Base-by-base conservation (phyloP, 2,329 filamentous ascomycete species). In the Ciborinia camelliae region DNA sequence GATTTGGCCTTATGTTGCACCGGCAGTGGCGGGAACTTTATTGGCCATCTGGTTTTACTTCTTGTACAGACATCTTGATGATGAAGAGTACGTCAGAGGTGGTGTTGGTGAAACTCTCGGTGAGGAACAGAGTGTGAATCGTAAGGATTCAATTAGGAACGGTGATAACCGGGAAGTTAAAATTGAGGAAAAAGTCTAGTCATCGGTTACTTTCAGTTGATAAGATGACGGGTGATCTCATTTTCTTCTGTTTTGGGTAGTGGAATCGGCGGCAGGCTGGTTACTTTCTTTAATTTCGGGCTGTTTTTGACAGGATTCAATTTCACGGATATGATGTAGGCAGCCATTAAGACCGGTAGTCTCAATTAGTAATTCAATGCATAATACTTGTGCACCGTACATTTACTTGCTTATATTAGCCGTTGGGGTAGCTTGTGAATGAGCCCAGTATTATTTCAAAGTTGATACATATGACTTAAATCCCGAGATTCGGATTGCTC, bases 1-100 rank as follows among this genome's bases (percentile, higher is more conserved):
- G 45, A 82, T 87, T 8, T 90, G 88, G 87, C 90, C 90, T 77
- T 92, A 91, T 76, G 82, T 79, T 15, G 75, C 81, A n/a, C 81
- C 89, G 6, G 85, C 88, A 1, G 77, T 85, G 67, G 79, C 90
- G 53, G 82, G 88, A 0, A 81, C 85, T 43, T 60, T 86, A 2
- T 86, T 86, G 39, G 87, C 86, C 35, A 65, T 81, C 6, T 79
- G 80, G 4, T 92, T 92, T 78, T 92, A 88, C 87, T 76, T 86
- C 71, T 84, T 81, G 71, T 90, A 90, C 79, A 78, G 81, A 41
- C 79, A 83, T 50, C 79, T 89, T 9, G 90, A 92, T 71, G 77
- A 78, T 28, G 79, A 87, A 68, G 90, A 92, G 18, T 64, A 60
- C 45, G 47, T 64, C 45, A 35, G 62, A 18, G 62, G 47, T 26